Conservation (phyloP, 257 asterid genomes). For the Leonotis leonurus region DNA sequence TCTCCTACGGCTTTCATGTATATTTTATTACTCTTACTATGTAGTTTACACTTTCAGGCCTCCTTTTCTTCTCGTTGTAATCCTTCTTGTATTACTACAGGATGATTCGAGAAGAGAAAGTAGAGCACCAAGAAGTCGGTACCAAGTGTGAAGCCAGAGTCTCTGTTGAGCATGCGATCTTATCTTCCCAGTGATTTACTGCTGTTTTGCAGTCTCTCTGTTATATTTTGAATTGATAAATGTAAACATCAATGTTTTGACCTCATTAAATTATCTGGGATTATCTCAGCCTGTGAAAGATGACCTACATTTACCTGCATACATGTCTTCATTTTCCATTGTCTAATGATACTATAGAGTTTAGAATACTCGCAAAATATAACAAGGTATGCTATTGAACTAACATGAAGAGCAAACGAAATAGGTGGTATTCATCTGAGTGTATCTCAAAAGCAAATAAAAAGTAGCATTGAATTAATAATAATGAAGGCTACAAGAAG, state of each 20-base stretch:
- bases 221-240: background rate
- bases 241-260: background rate
- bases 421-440: background rate
- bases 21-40: background rate
- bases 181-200: constrained; percentile 7
- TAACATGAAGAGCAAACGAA: background rate
- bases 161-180: constrained; percentile 8
- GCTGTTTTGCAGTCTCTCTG: constrained; percentile 1
- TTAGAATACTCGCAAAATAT: background rate
- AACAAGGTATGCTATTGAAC: background rate
- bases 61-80: background rate
- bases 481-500: background rate
- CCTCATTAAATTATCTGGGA: constrained; percentile 1
- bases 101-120: constrained; percentile 67
- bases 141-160: constrained; percentile 39
- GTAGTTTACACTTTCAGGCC: background rate
- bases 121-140: constrained; percentile 55
- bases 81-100: constrained; percentile 31
- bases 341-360: background rate
- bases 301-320: too few species aligned
- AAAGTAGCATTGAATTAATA: background rate
- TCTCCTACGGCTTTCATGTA: constrained; percentile 67
- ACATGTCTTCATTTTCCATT: too few species aligned
- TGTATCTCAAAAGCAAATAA: background rate
- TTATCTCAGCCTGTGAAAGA: background rate